A percentile compares a stretch with the other conserved stretches of the same genome.
Conservation (phyloP, 139 green algal species). For the Auxenochlorella protothecoides region DNA sequence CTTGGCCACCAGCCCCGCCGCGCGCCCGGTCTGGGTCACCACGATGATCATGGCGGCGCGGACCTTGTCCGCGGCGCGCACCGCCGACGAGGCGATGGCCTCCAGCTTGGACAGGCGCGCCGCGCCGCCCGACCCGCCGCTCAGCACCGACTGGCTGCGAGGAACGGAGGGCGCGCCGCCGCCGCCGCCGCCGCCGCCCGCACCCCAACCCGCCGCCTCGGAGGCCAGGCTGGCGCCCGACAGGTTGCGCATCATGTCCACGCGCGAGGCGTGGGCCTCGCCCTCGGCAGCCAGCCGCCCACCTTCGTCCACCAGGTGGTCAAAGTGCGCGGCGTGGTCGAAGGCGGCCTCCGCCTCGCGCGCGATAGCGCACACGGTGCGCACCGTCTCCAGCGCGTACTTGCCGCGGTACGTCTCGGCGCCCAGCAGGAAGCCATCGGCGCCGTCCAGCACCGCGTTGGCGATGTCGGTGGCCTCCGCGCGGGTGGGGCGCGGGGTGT, state of each 20-base stretch:
- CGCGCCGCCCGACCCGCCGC: neutral
- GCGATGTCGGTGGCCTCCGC: slow-evolving; percentile 85
- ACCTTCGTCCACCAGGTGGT: slow-evolving; percentile 35
- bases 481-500: slow-evolving; percentile 68
- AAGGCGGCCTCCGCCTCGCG: slow-evolving; percentile 50
- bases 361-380: slow-evolving; percentile 55
- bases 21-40: slow-evolving; percentile 61
- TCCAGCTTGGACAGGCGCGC: slow-evolving; percentile 67
- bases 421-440: slow-evolving; percentile 82
- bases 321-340: slow-evolving; percentile 53
- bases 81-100: slow-evolving; percentile 66
- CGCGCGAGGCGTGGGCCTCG: neutral
- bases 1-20: slow-evolving; percentile 76
- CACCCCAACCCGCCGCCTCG: neutral
- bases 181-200: neutral
- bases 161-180: neutral
- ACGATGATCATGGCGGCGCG: slow-evolving; percentile 67
- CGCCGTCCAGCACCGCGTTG: slow-evolving; percentile 83
- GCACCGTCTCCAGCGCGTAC: slow-evolving; percentile 63
- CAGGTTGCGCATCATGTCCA: too few species aligned
- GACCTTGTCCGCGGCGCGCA: slow-evolving; percentile 76
- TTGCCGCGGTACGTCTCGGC: slow-evolving; percentile 65
- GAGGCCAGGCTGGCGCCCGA: too few species aligned
- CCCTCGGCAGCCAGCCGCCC: neutral
- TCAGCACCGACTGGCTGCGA: neutral